These are phyloP conservation scores for Dioscorea dumetorum DNA, from an alignment of 106 monocot genomes.

Conservation along the genomic window DNA sequence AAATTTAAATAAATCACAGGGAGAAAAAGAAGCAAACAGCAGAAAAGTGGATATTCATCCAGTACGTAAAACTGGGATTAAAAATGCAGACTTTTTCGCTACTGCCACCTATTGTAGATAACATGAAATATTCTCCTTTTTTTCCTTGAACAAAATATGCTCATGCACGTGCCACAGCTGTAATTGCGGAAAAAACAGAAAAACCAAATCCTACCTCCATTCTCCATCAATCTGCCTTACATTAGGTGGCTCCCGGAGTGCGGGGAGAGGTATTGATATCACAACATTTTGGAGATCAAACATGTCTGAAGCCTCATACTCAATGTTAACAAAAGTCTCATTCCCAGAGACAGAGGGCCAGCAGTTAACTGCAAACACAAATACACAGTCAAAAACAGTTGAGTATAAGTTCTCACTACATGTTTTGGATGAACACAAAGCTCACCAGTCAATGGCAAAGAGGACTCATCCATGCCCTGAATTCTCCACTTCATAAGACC, in stretches of 20 bases:
- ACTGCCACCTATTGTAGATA: too few species aligned
- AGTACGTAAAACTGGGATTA: too few species aligned
- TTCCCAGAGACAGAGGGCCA: constrained; percentile 96
- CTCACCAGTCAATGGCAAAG: constrained; percentile 84
- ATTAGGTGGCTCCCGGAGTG: constrained; percentile 73
- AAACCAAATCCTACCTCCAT: constrained; percentile 59
- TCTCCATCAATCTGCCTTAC: constrained; percentile 95
- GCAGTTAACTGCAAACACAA: constrained; percentile 68
- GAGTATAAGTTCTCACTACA: too few species aligned
- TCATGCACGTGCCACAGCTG: too few species aligned
- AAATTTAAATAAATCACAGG: too few species aligned
- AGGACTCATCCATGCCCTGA: constrained; percentile 80
- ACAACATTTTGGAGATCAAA: constrained; percentile 91
- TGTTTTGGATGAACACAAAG: background rate
- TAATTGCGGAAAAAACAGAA: background rate
- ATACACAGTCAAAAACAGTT: background rate
- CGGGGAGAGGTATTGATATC: constrained; percentile 86
- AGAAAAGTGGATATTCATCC: too few species aligned
- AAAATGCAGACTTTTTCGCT: too few species aligned
- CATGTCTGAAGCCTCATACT: constrained; percentile 87
- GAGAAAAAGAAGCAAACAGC: too few species aligned
- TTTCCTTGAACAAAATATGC: too few species aligned
- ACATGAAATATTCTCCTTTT: too few species aligned
- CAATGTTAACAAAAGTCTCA: constrained; percentile 97
- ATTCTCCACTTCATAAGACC: constrained; percentile 97